Evolutionary conservation across 768 basidiomycete species (phyloP).

Genomic region (Tylopilus cervinicoccineus): DNA sequence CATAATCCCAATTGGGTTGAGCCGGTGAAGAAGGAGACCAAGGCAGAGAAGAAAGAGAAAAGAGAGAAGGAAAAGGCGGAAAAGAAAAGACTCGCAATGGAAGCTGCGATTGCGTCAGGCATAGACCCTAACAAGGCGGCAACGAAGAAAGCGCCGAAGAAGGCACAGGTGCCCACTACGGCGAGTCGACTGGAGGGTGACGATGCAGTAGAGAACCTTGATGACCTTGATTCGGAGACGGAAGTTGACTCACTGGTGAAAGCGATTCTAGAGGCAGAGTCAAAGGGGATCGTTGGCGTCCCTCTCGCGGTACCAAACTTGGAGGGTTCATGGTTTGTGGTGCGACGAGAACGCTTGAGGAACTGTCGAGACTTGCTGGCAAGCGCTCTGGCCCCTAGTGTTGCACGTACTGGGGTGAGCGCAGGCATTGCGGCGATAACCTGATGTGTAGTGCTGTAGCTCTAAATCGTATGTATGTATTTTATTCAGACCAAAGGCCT

Average conservation of each 20-base stretch:
- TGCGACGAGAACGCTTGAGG: conserved; percentile 59
- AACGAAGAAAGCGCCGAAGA: conserved; percentile 64
- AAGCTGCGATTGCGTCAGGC: conserved; percentile 64
- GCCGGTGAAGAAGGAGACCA: conserved; percentile 81
- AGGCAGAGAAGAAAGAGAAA: conserved; percentile 85
- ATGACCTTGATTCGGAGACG: conserved; percentile 79
- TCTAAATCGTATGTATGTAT: not conserved
- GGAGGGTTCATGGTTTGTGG: conserved; percentile 78
- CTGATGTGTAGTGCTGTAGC: not conserved
- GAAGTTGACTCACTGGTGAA: conserved; percentile 74
- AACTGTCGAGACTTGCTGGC: conserved; percentile 56
- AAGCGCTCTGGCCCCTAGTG: conserved; percentile 40
- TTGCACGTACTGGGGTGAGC: conserved; percentile 18
- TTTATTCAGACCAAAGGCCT: not conserved
- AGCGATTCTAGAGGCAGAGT: conserved; percentile 53
- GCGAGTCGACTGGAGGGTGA: conserved; percentile 52
- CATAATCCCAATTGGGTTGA: conserved; percentile 88
- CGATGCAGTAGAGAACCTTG: conserved; percentile 65
- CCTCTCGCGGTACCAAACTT: conserved; percentile 73
- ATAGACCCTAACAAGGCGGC: conserved; percentile 41
- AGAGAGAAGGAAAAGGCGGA: conserved; percentile 77
- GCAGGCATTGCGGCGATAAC: conserved; percentile 20
- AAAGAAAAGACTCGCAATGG: conserved; percentile 70
- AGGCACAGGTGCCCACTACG: conserved; percentile 49
- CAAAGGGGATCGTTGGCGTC: conserved; percentile 55